Percentiles rank a stretch among this genome's conserved stretches.
phyloP scores from a whole-genome alignment of 352 stramenopile genomes.

The Phytophthora palmivora region DNA sequence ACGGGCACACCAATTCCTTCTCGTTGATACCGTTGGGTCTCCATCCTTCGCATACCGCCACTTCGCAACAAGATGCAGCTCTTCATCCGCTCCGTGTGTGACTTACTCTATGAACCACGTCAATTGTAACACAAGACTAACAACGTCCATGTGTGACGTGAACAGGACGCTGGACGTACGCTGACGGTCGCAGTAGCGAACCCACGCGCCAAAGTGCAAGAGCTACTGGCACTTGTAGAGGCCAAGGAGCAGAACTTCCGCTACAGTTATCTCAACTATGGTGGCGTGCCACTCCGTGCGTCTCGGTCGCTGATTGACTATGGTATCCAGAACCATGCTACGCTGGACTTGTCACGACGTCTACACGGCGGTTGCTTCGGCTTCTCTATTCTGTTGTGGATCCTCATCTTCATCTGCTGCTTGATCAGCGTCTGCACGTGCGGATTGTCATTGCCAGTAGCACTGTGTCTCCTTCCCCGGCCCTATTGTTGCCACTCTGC shows the following conservation, averaged over 20 bases:
- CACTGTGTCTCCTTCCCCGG: constrained; percentile 65
- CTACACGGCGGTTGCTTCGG: constrained; percentile 73
- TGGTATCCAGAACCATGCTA: constrained; percentile 74
- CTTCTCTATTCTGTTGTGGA: constrained; percentile 78
- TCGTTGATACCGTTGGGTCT: constrained; percentile 1
- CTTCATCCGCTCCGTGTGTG: constrained; percentile 67
- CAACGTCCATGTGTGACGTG: neutral
- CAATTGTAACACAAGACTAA: neutral
- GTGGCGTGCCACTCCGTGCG: constrained; percentile 61
- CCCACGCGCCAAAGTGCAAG: constrained; percentile 40
- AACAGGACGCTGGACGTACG: constrained; percentile 49
- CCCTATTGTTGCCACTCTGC: constrained; percentile 70
- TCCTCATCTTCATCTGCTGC: constrained; percentile 79
- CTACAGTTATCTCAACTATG: constrained; percentile 60
- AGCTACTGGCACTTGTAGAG: constrained; percentile 44
- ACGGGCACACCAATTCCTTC: constrained; percentile 9
- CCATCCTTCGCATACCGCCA: neutral
- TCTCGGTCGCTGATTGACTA: constrained; percentile 63
- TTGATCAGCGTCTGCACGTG: constrained; percentile 79
- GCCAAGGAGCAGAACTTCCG: constrained; percentile 25
- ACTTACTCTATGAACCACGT: neutral
- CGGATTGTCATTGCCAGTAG: constrained; percentile 66
- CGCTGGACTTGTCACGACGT: constrained; percentile 52
- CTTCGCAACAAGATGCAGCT: constrained; percentile 71
- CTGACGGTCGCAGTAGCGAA: constrained; percentile 44